A percentile compares a stretch with the other conserved stretches of the same genome.
Evolutionary conservation across 495 filamentous ascomycete genomes (phyloP).

Genomic region (Neurospora hispaniola): DNA sequence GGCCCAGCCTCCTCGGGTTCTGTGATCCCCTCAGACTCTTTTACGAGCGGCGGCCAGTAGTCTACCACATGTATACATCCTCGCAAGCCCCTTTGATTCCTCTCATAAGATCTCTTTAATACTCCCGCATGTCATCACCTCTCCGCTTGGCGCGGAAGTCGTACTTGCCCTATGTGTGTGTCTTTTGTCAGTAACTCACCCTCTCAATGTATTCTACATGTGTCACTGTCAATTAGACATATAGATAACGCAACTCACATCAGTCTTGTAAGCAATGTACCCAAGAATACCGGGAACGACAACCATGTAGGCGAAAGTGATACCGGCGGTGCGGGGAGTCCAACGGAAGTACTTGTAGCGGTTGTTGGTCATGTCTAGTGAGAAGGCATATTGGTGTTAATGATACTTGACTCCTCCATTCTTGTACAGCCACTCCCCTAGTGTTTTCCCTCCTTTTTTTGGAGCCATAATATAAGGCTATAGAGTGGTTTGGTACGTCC

Average conservation of each 20-base stretch:
- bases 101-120: conserved; percentile 28
- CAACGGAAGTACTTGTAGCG: conserved; percentile 94
- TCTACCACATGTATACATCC: conserved; percentile 18
- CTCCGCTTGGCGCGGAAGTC: conserved; percentile 77
- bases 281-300: conserved; percentile 58
- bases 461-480: neutral
- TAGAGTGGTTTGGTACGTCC: neutral
- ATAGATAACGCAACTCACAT: conserved; percentile 49
- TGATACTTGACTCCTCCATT: neutral
- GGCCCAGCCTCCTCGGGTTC: neutral
- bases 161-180: conserved; percentile 60
- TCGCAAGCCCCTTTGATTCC: neutral
- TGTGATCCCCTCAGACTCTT: conserved; percentile 1
- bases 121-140: conserved; percentile 72
- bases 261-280: conserved; percentile 61
- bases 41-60: neutral
- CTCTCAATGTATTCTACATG: neutral
- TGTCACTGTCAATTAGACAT: too few species aligned
- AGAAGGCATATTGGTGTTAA: neutral
- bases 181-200: neutral
- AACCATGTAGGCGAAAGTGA: conserved; percentile 64
- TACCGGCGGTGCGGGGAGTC: conserved; percentile 68
- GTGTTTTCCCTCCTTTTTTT: neutral
- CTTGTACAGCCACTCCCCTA: neutral
- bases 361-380: conserved; percentile 68